These are phyloP conservation scores for Nitzschia putrida DNA, from an alignment of 108 stramenopile genomes.

Conservation along the genomic window DNA sequence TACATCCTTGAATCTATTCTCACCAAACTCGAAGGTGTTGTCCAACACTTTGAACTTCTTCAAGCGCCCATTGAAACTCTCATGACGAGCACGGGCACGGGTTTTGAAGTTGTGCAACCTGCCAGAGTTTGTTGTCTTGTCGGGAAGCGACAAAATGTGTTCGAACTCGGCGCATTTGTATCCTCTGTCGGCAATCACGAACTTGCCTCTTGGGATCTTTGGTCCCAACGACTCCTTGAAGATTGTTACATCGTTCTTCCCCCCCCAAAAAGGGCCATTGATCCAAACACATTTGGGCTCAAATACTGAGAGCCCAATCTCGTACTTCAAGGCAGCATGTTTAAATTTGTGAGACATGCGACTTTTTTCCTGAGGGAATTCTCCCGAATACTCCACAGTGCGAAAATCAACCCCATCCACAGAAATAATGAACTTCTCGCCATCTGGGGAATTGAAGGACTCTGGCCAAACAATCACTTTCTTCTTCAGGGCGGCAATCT, in stretches of 20 bases:
- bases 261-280: conserved; percentile 46
- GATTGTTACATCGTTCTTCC: conserved; percentile 32
- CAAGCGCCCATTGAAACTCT: conserved; percentile 41
- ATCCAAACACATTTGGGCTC: conserved; percentile 36
- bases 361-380: neutral
- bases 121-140: neutral
- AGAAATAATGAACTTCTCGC: conserved; percentile 16
- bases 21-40: neutral
- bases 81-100: conserved; percentile 35
- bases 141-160: conserved; percentile 1
- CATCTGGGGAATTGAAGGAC: neutral
- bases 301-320: conserved; percentile 13
- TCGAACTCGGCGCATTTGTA: neutral
- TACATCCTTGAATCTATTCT: conserved; percentile 31
- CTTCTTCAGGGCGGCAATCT: conserved; percentile 18
- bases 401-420: conserved; percentile 12
- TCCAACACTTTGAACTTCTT: conserved; percentile 35
- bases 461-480: conserved; percentile 28
- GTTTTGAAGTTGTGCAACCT: conserved; percentile 17
- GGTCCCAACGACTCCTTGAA: conserved; percentile 15
- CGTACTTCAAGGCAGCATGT: conserved; percentile 30
- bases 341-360: conserved; percentile 34
- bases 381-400: conserved; percentile 5
- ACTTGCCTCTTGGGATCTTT: neutral
- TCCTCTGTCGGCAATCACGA: conserved; percentile 27